Evolutionary conservation across 2,329 filamentous ascomycete species (phyloP), one percentile per base, ranked within the genome.

Genomic region (Rosellinia necatrix): DNA sequence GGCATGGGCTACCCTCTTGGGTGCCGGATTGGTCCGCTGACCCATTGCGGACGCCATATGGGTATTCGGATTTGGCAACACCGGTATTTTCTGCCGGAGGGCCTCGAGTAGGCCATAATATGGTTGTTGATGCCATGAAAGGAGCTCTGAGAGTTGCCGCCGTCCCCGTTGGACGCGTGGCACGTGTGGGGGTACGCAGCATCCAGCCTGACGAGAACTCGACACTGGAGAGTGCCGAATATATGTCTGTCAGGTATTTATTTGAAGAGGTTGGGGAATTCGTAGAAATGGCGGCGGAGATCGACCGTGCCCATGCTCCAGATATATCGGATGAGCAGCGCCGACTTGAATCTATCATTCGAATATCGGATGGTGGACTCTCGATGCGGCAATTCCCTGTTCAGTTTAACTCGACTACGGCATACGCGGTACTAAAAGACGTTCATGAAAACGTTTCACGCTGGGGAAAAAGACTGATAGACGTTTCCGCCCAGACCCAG

Each of bases 21-120:
- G 69, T 68, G 3, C 70, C 71, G 6, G 71, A 74, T 54, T 73
- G 71, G 71, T 63, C 67, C n/a, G 22, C 35, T 6, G 29, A 48
- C n/a, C 37, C 24, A 7, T 1, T 73, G 13, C 35, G 22, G 3
- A 51, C 65, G 6, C 69, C 71, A 1, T 42, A 61, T 5, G 62
- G 65, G 1, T 72, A 72, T 38, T n/a, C 51, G 3, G 49, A 46
- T 1, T 25, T 70, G 34, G 58, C 35, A 21, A 65, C 50, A 12
- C 60, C 70, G 5, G 44, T 53, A 0, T 69, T 67, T 30, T 40
- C 49, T 0, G 69, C 71, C 2, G 70, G 70, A 3, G 68, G 64
- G 1, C 1, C 17, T 1, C 27, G 17, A 0, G 30, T 32, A 2
- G 25, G 17, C 5, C 19, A 30, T 0, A 40, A 58, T 12, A 29